These are phyloP conservation scores for Phoenix dactylifera DNA, from an alignment of 176 grass and related monocot genomes.

Conservation along the genomic window DNA sequence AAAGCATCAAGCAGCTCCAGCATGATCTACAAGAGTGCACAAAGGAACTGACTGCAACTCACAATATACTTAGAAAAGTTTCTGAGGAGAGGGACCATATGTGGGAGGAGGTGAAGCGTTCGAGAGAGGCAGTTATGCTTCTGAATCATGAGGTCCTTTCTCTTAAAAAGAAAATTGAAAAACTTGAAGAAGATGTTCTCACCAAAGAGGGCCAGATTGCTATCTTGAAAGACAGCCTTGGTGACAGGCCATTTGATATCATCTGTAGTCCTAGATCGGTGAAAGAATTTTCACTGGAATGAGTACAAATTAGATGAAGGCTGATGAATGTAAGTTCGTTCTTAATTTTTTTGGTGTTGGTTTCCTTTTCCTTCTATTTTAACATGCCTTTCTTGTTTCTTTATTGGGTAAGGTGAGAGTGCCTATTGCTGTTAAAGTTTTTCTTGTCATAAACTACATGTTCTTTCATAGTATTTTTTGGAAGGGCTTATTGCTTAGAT, in stretches of 20 bases:
- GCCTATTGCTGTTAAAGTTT: too few species aligned
- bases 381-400: too few species aligned
- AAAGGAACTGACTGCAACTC: slow-evolving; percentile 50
- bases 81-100: slow-evolving; percentile 57
- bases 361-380: too few species aligned
- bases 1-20: slow-evolving; percentile 47
- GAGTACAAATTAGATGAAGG: not conserved
- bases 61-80: slow-evolving; percentile 51
- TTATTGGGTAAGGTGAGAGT: too few species aligned
- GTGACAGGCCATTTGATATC: slow-evolving; percentile 34
- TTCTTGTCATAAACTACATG: too few species aligned
- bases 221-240: slow-evolving; percentile 59
- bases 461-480: too few species aligned
- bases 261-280: not conserved
- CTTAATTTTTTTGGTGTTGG: not conserved
- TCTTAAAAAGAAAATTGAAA: slow-evolving; percentile 49
- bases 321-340: not conserved
- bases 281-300: slow-evolving; percentile 9
- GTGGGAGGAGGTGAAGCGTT: slow-evolving; percentile 49
- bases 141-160: slow-evolving; percentile 36
- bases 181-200: slow-evolving; percentile 45
- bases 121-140: slow-evolving; percentile 28
- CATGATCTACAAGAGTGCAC: slow-evolving; percentile 54
- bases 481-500: too few species aligned
- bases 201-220: slow-evolving; percentile 77